Conservation (phyloP, 192 early-diverging fungal genomes). For the Mortierella hygrophila region DNA sequence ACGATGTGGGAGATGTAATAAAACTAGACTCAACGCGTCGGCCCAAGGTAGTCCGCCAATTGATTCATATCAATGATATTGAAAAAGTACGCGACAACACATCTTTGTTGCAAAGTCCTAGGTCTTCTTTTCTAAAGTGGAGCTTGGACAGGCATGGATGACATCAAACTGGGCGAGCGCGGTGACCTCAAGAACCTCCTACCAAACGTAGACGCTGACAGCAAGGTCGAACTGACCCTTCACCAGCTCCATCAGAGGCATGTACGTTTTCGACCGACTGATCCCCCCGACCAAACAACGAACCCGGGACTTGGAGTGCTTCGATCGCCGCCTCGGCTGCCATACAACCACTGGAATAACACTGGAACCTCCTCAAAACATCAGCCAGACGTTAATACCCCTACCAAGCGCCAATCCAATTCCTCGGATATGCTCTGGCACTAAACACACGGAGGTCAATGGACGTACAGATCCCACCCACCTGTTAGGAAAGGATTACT, state of each 20-base stretch:
- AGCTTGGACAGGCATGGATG: constrained; percentile 9
- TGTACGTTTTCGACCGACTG: neutral
- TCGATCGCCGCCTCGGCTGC: neutral
- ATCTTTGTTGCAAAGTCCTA: neutral
- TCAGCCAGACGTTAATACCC: neutral
- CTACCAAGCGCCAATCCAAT: neutral
- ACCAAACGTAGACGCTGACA: constrained; percentile 13
- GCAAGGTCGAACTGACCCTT: constrained; percentile 23
- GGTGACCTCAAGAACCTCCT: constrained; percentile 29
- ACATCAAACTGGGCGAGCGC: constrained; percentile 10
- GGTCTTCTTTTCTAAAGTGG: constrained; percentile 26
- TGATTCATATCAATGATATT: neutral
- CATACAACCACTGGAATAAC: neutral
- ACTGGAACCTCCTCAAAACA: neutral
- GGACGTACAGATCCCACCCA: neutral
- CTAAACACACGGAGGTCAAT: neutral
- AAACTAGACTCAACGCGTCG: neutral
- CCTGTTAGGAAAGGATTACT: neutral
- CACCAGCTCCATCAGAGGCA: constrained; percentile 9
- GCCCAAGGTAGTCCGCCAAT: neutral
- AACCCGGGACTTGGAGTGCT: neutral
- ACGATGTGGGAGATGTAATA: constrained; percentile 33
- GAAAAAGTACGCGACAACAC: too few relatives aligned
- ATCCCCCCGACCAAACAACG: constrained; percentile 1
- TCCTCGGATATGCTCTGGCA: neutral